Percentiles rank a stretch among this genome's conserved stretches.
phyloP scores from a whole-genome alignment of 1,139 yeast genomes.

The Meyerozyma sp. region DNA sequence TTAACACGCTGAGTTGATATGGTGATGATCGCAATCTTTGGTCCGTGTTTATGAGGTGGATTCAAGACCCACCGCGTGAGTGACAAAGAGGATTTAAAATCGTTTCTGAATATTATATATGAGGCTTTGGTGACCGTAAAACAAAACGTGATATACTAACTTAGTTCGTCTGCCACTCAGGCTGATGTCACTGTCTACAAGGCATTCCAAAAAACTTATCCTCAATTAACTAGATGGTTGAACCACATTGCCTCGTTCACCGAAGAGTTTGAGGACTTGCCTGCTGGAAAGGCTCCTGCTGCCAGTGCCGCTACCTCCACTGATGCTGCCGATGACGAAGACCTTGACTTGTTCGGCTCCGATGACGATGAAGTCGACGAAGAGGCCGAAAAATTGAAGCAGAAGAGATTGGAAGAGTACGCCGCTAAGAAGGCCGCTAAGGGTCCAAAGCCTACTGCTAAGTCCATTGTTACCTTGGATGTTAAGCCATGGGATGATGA shows the following conservation, averaged over 20 bases:
- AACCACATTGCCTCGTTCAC: slow-evolving; percentile 94
- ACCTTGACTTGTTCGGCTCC: slow-evolving; percentile 93
- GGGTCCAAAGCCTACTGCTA: slow-evolving; percentile 98
- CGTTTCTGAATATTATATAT: slow-evolving; percentile 10
- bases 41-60: slow-evolving; percentile 97
- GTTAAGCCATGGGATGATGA: slow-evolving; percentile 99
- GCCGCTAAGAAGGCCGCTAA: slow-evolving; percentile 96
- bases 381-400: slow-evolving; percentile 95
- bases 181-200: slow-evolving; percentile 93
- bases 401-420: slow-evolving; percentile 96
- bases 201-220: slow-evolving; percentile 91
- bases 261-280: slow-evolving; percentile 75
- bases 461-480: slow-evolving; percentile 92
- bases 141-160: slow-evolving; percentile 20
- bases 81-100: slow-evolving; percentile 58
- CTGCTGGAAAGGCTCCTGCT: slow-evolving; percentile 65
- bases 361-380: slow-evolving; percentile 92
- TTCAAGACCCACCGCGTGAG: slow-evolving; percentile 92
- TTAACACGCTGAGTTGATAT: neutral
- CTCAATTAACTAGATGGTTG: slow-evolving; percentile 97
- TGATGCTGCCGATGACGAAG: slow-evolving; percentile 83
- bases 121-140: neutral
- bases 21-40: slow-evolving; percentile 72
- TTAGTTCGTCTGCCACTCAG: slow-evolving; percentile 81
- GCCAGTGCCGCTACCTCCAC: slow-evolving; percentile 56